Evolutionary conservation across 2,329 filamentous ascomycete genomes (phyloP).

Genomic region (Emydomyces testavorans): DNA sequence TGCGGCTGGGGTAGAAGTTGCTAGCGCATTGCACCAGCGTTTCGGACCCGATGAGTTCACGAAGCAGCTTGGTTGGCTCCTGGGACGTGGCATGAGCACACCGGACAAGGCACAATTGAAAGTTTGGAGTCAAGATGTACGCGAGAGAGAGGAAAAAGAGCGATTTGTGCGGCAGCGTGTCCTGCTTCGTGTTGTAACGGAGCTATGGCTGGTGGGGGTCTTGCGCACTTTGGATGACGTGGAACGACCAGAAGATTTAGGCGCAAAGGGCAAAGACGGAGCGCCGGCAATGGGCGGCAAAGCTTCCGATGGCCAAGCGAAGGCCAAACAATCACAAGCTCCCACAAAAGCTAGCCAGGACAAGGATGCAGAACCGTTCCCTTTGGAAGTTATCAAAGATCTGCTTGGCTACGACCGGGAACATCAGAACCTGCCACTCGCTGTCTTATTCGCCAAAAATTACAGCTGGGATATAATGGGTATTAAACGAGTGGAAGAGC

Average conservation of each 20-base stretch:
- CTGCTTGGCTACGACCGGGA: conserved; percentile 87
- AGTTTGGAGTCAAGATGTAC: conserved; percentile 62
- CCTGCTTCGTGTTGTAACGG: conserved; percentile 79
- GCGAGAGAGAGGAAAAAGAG: conserved; percentile 93
- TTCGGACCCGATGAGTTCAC: conserved; percentile 88
- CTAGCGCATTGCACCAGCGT: conserved; percentile 88
- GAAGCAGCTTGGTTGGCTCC: conserved; percentile 78
- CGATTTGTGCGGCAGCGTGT: conserved; percentile 74
- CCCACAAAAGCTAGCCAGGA: conserved; percentile 46
- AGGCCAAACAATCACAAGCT: conserved; percentile 50
- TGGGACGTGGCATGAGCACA: conserved; percentile 81
- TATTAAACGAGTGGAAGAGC: conserved; percentile 59
- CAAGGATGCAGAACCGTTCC: conserved; percentile 76
- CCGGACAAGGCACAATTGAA: conserved; percentile 81
- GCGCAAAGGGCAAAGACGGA: conserved; percentile 44
- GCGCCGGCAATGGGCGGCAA: conserved; percentile 33
- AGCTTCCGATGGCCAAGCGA: conserved; percentile 45
- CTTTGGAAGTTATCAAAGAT: conserved; percentile 94
- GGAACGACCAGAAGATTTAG: conserved; percentile 50
- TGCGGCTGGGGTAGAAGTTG: conserved; percentile 79
- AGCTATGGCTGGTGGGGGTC: conserved; percentile 88
- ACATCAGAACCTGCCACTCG: conserved; percentile 76
- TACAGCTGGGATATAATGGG: conserved; percentile 95
- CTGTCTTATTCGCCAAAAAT: conserved; percentile 90
- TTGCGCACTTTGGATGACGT: conserved; percentile 68